Evolutionary conservation across 176 grass and related monocot genomes (phyloP).

Genomic region (Triticum timopheevii): DNA sequence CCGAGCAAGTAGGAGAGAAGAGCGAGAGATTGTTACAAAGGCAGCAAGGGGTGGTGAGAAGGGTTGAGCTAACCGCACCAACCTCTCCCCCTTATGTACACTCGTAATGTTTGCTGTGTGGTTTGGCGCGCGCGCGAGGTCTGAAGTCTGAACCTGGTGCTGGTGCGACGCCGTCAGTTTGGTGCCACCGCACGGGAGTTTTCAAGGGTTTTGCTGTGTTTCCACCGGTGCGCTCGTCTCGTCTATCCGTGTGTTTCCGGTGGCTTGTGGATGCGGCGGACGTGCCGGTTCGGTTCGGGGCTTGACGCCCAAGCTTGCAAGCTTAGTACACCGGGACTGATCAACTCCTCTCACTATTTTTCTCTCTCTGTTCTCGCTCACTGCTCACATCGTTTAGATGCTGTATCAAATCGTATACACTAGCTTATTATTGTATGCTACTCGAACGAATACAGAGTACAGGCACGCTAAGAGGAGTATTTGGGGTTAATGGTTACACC

Average conservation of each 20-base stretch:
- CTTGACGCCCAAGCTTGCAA: constrained; percentile 38
- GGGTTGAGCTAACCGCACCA: constrained; percentile 80
- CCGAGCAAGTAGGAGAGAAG: constrained; percentile 4
- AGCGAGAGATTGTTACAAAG: constrained; percentile 17
- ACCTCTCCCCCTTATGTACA: constrained; percentile 30
- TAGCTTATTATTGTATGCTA: too few relatives aligned
- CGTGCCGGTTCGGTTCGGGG: constrained; percentile 7
- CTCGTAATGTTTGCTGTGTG: background rate
- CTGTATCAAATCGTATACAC: too few relatives aligned
- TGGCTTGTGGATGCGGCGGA: constrained; percentile 7
- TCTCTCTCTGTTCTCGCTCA: background rate
- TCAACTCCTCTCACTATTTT: constrained; percentile 7
- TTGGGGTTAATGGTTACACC: too few relatives aligned
- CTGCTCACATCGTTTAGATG: background rate
- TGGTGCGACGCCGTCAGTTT: constrained; percentile 1
- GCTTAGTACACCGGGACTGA: background rate
- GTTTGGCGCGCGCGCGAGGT: constrained; percentile 1
- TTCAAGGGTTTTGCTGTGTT: constrained; percentile 4
- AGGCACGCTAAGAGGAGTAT: too few relatives aligned
- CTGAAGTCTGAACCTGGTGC: constrained; percentile 26
- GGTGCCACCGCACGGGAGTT: constrained; percentile 19
- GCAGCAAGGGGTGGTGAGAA: background rate
- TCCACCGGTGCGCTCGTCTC: background rate
- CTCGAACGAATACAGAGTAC: too few relatives aligned
- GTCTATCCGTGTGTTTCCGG: too few relatives aligned